phyloP scores from a whole-genome alignment of 106 monocot genomes.

The Dendrobium nobile region DNA sequence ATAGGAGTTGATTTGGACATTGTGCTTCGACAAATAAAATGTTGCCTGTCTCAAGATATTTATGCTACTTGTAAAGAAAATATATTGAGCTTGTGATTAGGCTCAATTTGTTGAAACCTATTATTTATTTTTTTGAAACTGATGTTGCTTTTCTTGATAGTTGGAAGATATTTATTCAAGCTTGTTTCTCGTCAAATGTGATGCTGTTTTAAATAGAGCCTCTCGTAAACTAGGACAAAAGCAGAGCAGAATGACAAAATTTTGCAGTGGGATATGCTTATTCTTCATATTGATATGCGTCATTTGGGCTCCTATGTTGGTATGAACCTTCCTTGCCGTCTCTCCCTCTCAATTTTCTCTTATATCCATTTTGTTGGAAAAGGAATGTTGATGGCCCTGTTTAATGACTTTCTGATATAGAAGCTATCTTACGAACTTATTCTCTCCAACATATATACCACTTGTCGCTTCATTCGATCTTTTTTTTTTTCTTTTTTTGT shows the following conservation, averaged over 20 bases:
- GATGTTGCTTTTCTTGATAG: conserved; percentile 21
- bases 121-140: not conserved
- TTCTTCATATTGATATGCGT: conserved; percentile 92
- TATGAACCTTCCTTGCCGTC: conserved; percentile 18
- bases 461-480: too few relatives aligned
- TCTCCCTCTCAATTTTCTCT: not conserved
- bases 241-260: conserved; percentile 89
- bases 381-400: too few relatives aligned
- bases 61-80: too few relatives aligned
- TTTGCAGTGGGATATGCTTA: conserved; percentile 88
- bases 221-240: conserved; percentile 73
- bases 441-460: too few relatives aligned
- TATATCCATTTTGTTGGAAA: not conserved
- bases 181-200: conserved; percentile 96
- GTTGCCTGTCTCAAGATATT: too few relatives aligned
- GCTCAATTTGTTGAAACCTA: too few relatives aligned
- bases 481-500: too few relatives aligned
- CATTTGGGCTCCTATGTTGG: conserved; percentile 99
- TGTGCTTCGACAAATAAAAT: too few relatives aligned
- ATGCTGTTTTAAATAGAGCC: conserved; percentile 78
- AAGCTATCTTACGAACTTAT: too few relatives aligned
- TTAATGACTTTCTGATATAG: too few relatives aligned
- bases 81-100: too few relatives aligned
- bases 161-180: conserved; percentile 96
- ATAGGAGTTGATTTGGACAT: too few relatives aligned